Base-by-base conservation (phyloP, 2,329 filamentous ascomycete genomes). In the Hypoxylon sp. region DNA sequence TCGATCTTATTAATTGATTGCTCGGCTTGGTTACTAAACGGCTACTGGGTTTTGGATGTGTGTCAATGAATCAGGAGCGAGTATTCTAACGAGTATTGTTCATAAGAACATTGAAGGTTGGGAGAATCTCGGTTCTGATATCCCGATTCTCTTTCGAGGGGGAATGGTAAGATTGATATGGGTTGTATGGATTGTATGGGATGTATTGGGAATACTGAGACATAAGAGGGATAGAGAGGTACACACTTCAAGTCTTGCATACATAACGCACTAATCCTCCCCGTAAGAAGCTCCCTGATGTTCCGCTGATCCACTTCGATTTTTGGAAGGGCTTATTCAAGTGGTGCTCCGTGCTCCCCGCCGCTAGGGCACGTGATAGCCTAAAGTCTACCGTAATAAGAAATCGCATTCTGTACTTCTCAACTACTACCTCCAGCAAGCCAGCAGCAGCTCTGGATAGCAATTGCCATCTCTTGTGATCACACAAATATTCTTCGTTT, bases 101-200 rank as follows among this genome's bases (percentile, higher is more conserved):
- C 32, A 34, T 32, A 21, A 30, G 43, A 28, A 46, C 38, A 23
- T 60, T 51, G 43, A 28, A 46, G 45, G 30, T 60, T 51, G 58
- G 32, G n/a, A 57, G 21, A 38, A 38, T 52, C 17, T 66, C 57
- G 57, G 34, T 61, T 62, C 43, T 57, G 49, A 49, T 50, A 56
- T 48, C 41, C 57, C 64, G 43, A 63, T 43, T 58, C 50, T 60
- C 23, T 34, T 63, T 51, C 46, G 52, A 53, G 52, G 58, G 59
- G 62, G 28, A 53, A 53, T 48, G 50, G 55, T 70, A 56, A 63
- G 68, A 65, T 68, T 69, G 61, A 57, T 68, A 68, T 32, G 61
- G 56, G 30, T 30, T 52, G 32, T 43, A 43, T 43, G 38, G 38
- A 19, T 19, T 43, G 38, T 43, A 43, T 19, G 34, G 32, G 5